Percentiles rank a stretch among this genome's conserved stretches.
These are phyloP conservation scores for Coniochaeta prunicola DNA, from an alignment of 2,329 filamentous ascomycete genomes.

Conservation along the genomic window DNA sequence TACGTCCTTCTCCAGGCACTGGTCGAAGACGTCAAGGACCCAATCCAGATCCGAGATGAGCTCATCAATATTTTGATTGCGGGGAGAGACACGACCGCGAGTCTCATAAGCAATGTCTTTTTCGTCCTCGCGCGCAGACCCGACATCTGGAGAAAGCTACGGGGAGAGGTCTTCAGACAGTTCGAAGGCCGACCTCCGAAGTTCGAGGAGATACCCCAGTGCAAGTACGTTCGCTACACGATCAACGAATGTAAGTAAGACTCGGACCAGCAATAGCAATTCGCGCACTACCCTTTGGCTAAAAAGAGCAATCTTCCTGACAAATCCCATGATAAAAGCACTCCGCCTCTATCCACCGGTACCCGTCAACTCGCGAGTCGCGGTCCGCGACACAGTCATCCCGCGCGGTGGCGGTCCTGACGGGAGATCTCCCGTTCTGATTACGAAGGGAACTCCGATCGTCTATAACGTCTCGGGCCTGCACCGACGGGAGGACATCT, in stretches of 20 bases:
- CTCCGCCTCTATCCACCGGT: slow-evolving; percentile 38
- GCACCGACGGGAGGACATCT: slow-evolving; percentile 33
- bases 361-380: slow-evolving; percentile 30
- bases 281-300: too few relatives aligned
- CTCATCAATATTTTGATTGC: slow-evolving; percentile 47
- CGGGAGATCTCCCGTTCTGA: slow-evolving; percentile 27
- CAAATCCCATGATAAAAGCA: slow-evolving; percentile 16
- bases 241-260: background rate
- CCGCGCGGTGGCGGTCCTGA: slow-evolving; percentile 34
- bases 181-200: background rate
- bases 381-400: slow-evolving; percentile 32
- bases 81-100: slow-evolving; percentile 51
- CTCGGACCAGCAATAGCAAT: background rate
- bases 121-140: slow-evolving; percentile 36
- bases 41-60: slow-evolving; percentile 40
- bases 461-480: slow-evolving; percentile 26
- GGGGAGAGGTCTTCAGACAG: slow-evolving; percentile 27
- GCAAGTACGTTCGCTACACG: background rate
- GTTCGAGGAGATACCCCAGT: background rate
- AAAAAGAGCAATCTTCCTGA: too few relatives aligned
- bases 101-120: slow-evolving; percentile 41
- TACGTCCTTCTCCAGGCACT: slow-evolving; percentile 54
- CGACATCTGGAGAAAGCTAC: slow-evolving; percentile 35
- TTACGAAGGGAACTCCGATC: slow-evolving; percentile 29
- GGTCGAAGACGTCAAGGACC: slow-evolving; percentile 32